Conservation (phyloP, 1,284 basidiomycete species). For the Hymenochaete sp. region DNA sequence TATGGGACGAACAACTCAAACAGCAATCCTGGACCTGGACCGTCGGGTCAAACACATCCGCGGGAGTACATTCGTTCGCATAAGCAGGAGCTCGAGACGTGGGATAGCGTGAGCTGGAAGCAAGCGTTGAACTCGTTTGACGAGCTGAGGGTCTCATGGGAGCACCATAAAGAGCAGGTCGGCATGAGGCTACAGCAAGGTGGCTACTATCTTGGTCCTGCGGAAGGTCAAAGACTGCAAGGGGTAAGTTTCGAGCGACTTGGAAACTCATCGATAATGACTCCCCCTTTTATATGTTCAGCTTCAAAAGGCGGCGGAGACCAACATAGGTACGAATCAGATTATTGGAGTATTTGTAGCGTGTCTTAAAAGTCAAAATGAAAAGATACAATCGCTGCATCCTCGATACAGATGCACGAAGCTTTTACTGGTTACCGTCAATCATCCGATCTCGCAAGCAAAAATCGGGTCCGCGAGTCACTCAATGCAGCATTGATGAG, state of each 20-base stretch:
- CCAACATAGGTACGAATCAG: constrained; percentile 34
- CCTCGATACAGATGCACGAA: constrained; percentile 50
- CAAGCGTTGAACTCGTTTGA: constrained; percentile 45
- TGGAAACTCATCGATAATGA: not conserved
- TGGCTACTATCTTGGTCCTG: constrained; percentile 28
- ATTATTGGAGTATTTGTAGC: not conserved
- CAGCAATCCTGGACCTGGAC: constrained; percentile 20
- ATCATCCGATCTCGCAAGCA: constrained; percentile 46
- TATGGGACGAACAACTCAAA: constrained; percentile 15
- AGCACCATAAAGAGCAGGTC: constrained; percentile 36
- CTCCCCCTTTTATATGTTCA: constrained; percentile 21
- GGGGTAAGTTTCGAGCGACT: constrained; percentile 29
- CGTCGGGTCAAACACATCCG: constrained; percentile 39
- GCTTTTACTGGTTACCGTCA: constrained; percentile 50
- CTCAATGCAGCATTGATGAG: constrained; percentile 49
- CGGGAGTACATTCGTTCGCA: constrained; percentile 46
- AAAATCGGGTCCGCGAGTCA: constrained; percentile 50
- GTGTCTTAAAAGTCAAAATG: not conserved
- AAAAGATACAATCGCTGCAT: constrained; percentile 43
- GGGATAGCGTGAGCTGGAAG: constrained; percentile 52
- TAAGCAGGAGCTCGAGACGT: constrained; percentile 46
- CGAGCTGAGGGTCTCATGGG: constrained; percentile 45
- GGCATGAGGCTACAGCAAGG: constrained; percentile 31
- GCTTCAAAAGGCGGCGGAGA: constrained; percentile 44
- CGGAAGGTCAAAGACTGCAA: constrained; percentile 40